Percentiles rank a stretch among this genome's conserved stretches.
phyloP scores from a whole-genome alignment of 1,139 yeast species.

The Pichia sp. region DNA sequence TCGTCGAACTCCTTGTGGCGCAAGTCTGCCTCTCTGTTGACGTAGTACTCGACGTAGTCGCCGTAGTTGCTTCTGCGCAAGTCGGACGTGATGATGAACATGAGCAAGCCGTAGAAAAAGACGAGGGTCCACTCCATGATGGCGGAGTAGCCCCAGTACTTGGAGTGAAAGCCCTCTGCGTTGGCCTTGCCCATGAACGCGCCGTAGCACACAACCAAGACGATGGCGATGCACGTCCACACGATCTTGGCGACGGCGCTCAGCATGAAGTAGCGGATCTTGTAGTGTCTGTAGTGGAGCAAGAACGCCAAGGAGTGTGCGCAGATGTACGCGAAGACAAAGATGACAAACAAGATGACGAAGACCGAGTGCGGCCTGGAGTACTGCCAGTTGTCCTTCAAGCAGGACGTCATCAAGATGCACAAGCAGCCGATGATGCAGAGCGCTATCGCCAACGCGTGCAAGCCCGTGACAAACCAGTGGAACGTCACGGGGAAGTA shows the following conservation, averaged over 20 bases:
- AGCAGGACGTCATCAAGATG: constrained; percentile 67
- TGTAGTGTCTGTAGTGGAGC: constrained; percentile 48
- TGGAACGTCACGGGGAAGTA: constrained; percentile 49
- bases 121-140: constrained; percentile 82
- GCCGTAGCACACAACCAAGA: constrained; percentile 68
- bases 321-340: constrained; percentile 59
- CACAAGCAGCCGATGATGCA: constrained; percentile 73
- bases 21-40: constrained; percentile 9
- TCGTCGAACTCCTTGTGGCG: not conserved
- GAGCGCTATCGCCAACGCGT: constrained; percentile 47
- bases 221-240: constrained; percentile 70
- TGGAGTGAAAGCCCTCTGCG: constrained; percentile 29
- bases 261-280: constrained; percentile 37
- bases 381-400: constrained; percentile 56
- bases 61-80: constrained; percentile 33
- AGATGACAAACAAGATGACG: constrained; percentile 71
- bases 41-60: constrained; percentile 13
- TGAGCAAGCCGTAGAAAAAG: constrained; percentile 74
- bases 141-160: constrained; percentile 42
- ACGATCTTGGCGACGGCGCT: constrained; percentile 51
- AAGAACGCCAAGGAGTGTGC: constrained; percentile 58
- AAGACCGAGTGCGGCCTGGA: constrained; percentile 61
- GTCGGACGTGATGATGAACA: constrained; percentile 64
- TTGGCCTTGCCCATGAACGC: constrained; percentile 38
- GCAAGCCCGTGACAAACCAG: constrained; percentile 45